phyloP scores from a whole-genome alignment of 495 filamentous ascomycete genomes.

The Tuber melanosporum region DNA sequence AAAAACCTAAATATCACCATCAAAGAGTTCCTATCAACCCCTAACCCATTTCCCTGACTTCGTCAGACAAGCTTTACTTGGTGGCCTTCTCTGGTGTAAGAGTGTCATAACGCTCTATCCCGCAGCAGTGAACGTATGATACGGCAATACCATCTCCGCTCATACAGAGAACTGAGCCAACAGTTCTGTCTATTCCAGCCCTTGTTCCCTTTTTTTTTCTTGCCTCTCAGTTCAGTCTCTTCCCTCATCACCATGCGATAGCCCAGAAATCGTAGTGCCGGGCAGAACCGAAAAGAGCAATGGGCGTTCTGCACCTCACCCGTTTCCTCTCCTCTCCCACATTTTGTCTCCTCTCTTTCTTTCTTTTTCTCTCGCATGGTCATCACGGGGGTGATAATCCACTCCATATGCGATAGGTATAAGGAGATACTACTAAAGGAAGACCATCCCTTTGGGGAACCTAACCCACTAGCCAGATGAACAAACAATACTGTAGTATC shows the following conservation, averaged over 20 bases:
- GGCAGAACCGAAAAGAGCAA: background rate
- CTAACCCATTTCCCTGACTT: background rate
- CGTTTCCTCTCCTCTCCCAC: background rate
- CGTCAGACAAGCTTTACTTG: background rate
- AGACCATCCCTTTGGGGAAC: background rate
- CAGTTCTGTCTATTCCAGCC: background rate
- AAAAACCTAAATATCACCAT: background rate
- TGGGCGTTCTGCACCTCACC: background rate
- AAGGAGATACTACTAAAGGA: slow-evolving; percentile 2
- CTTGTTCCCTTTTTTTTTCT: background rate
- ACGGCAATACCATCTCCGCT: background rate
- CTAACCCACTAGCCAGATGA: slow-evolving; percentile 1
- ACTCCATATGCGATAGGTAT: slow-evolving; percentile 1
- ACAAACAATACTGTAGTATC: background rate
- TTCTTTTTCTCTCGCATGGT: background rate
- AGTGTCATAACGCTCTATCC: background rate
- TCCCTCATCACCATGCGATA: background rate
- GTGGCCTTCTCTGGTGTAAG: background rate
- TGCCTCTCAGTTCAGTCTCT: background rate
- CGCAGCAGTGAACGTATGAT: background rate
- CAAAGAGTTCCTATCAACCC: background rate
- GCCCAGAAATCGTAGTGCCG: background rate
- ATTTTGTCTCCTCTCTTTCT: background rate
- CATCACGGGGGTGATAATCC: background rate
- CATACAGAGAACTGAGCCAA: background rate